Percentiles rank a stretch among this genome's conserved stretches.
Evolutionary conservation across 129 eudicot genomes (phyloP).

Genomic region (Tagetes patula): DNA sequence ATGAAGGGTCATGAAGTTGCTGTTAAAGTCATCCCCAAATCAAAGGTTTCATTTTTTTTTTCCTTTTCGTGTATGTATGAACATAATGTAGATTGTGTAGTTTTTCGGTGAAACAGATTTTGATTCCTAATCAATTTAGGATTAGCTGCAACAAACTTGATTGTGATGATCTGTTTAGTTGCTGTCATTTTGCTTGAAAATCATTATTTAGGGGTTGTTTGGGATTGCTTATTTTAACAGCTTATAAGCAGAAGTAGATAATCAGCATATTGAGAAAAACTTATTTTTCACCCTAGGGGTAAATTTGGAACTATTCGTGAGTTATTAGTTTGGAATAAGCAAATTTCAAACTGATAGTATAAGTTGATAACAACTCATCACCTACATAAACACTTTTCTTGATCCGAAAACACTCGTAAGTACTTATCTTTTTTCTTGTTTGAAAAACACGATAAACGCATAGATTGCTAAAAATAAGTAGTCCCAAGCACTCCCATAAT

Average conservation of each 20-base stretch:
- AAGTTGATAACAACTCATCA: background rate
- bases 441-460: background rate
- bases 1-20: slow-evolving; percentile 97
- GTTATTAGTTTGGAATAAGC: background rate
- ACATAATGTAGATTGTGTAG: background rate
- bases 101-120: background rate
- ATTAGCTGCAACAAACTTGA: background rate
- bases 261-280: background rate
- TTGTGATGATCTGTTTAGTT: background rate
- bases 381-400: background rate
- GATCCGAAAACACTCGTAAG: background rate
- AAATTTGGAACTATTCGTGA: background rate
- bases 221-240: slow-evolving; percentile 24
- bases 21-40: slow-evolving; percentile 95
- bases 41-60: slow-evolving; percentile 61
- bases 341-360: background rate
- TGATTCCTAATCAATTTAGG: background rate
- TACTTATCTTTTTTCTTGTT: background rate
- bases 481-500: background rate
- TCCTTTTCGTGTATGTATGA: background rate
- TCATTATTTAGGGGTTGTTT: background rate
- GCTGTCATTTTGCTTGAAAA: background rate
- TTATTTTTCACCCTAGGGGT: background rate
- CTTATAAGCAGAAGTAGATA: slow-evolving; percentile 33
- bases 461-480: no score